Conservation (phyloP, 2,329 filamentous ascomycete species). For the Diplocarpon mali region DNA sequence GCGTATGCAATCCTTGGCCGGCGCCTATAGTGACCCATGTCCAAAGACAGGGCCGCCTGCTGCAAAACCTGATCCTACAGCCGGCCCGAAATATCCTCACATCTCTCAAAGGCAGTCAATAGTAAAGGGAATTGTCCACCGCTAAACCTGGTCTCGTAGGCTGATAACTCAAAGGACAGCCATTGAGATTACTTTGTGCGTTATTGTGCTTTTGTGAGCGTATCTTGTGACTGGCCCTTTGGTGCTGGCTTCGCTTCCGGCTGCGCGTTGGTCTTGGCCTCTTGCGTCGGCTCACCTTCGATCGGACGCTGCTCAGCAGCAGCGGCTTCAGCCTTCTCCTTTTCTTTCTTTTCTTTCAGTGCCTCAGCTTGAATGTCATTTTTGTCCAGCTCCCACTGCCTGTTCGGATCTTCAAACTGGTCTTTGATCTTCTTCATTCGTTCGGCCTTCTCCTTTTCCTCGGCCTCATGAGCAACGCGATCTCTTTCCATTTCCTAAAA, state of each 20-base stretch:
- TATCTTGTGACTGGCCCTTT: slow-evolving; percentile 2
- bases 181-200: not conserved
- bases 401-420: slow-evolving; percentile 63
- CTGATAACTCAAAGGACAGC: no score
- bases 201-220: slow-evolving; percentile 1
- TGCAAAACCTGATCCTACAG: slow-evolving; percentile 9
- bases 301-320: slow-evolving; percentile 5
- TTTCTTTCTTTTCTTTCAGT: slow-evolving; percentile 46
- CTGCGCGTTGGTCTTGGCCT: slow-evolving; percentile 4
- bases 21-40: not conserved
- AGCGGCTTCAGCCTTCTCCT: slow-evolving; percentile 26
- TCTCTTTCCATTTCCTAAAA: slow-evolving; percentile 84
- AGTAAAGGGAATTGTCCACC: not conserved
- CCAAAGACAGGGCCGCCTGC: not conserved
- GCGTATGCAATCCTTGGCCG: slow-evolving; percentile 10
- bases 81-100: not conserved
- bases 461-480: slow-evolving; percentile 64
- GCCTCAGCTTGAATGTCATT: slow-evolving; percentile 61
- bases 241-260: slow-evolving; percentile 2
- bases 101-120: not conserved
- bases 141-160: not conserved
- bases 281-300: not conserved
- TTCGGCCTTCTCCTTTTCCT: slow-evolving; percentile 64
- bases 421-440: slow-evolving; percentile 69
- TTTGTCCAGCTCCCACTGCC: slow-evolving; percentile 88